Evolutionary conservation across 2,329 filamentous ascomycete species (phyloP).

Genomic region (Truncatella angustata): DNA sequence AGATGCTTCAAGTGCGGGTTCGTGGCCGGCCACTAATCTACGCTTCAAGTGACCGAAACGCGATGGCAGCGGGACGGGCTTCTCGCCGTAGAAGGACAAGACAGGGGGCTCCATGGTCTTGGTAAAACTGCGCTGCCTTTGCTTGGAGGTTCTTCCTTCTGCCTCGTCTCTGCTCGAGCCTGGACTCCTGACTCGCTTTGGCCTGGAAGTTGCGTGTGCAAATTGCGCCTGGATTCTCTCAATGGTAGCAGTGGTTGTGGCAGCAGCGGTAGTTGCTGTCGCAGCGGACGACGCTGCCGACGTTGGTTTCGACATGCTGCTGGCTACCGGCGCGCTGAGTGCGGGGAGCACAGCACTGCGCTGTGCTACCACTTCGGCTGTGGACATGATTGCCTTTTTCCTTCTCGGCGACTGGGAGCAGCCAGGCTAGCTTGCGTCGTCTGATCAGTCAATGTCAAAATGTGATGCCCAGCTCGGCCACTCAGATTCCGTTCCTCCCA

Average conservation of each 20-base stretch:
- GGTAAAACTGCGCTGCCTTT: constrained; percentile 26
- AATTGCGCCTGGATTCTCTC: constrained; percentile 10
- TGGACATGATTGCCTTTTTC: constrained; percentile 29
- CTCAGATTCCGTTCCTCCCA: constrained; percentile 31
- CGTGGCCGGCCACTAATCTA: constrained; percentile 52
- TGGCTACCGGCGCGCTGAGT: constrained; percentile 18
- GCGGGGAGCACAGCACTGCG: constrained; percentile 25
- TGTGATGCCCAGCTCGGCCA: constrained; percentile 26
- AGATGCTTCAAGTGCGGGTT: constrained; percentile 51
- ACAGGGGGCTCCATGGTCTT: constrained; percentile 48
- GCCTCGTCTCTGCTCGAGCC: constrained; percentile 20
- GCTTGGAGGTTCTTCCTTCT: constrained; percentile 29
- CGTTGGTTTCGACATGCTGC: constrained; percentile 8
- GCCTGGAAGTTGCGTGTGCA: constrained; percentile 16
- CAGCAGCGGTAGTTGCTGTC: constrained; percentile 16
- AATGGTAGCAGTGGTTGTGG: constrained; percentile 11
- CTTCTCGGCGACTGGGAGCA: constrained; percentile 18
- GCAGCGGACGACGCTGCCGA: constrained; percentile 12
- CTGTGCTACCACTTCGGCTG: constrained; percentile 30
- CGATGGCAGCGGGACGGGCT: constrained; percentile 56
- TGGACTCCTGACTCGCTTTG: constrained; percentile 27
- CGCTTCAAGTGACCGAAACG: constrained; percentile 58
- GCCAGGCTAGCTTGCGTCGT: constrained; percentile 18
- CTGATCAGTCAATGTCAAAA: constrained; percentile 22
- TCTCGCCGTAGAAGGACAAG: constrained; percentile 55